Base-by-base conservation (phyloP, 495 filamentous ascomycete genomes). In the Cairneyella variabilis region DNA sequence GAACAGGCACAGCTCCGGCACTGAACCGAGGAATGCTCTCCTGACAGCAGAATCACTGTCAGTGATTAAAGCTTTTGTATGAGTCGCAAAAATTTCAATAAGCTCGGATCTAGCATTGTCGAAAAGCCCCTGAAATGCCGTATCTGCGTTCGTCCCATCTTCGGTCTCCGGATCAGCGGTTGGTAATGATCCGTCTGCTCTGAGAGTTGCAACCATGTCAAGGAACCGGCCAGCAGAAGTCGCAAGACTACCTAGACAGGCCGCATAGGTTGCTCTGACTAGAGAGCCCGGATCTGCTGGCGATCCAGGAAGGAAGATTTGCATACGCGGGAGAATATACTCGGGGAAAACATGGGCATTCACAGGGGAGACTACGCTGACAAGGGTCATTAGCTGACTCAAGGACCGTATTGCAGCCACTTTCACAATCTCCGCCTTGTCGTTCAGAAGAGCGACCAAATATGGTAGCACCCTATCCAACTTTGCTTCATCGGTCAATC, bases 341-440 rank as follows among this genome's bases (percentile, higher is more conserved):
- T 97, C 93, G 0, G 92, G 85, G 64, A 97, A 97, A 2, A 97
- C 76, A 70, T 96, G 89, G 12, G 92, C 90, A 67, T 99, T 99
- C 44, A 97, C 86, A 0, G 92, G 95, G 1, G 91, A 96, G 9
- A 92, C 86, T 3, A 91, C 84, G 16, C 80, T 80, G 14, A 99
- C 89, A 58, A 96, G 78, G 61, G 89, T 89, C 53, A 97, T 76
- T 51, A 97, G 76, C 61, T 96, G 91, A 2, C 91, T 89, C 60
- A 97, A 73, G 7, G 89, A 84, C 37, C 91, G 82, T 38, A 97
- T 77, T 14, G 91, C 91, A 23, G 90, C 83, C 21, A 95, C 78
- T 54, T 88, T 89, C 21, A 97, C 91, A 43, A 85, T 73, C 58
- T 96, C 88, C 11, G 81, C 79, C 46, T 84, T 78, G 66, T 99